Conservation (phyloP, 1,139 yeast genomes). For the Casaregolazyma suthepensis region DNA sequence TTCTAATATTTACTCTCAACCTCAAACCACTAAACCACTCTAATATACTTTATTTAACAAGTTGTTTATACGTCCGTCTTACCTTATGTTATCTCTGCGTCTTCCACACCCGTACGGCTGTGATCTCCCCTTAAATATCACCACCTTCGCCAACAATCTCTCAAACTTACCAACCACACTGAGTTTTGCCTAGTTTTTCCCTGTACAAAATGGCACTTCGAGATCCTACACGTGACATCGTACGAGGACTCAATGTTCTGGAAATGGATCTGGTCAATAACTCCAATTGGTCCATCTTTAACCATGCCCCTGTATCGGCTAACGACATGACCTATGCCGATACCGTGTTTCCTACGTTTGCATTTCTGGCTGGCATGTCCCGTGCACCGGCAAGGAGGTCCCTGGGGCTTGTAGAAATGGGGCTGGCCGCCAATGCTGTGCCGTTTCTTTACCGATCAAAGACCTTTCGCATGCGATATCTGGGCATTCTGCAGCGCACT, state of each 20-base stretch:
- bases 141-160: not conserved
- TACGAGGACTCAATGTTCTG: constrained; percentile 33
- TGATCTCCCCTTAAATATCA: not conserved
- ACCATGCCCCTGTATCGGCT: constrained; percentile 29
- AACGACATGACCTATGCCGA: constrained; percentile 32
- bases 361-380: constrained; percentile 33
- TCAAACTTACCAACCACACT: not conserved
- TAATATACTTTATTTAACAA: too few relatives aligned
- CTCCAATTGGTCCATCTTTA: constrained; percentile 20
- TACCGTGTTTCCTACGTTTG: constrained; percentile 35
- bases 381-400: constrained; percentile 22
- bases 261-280: constrained; percentile 34
- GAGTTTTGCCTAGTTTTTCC: not conserved
- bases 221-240: constrained; percentile 29
- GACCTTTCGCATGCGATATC: constrained; percentile 24
- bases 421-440: constrained; percentile 30
- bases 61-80: too few relatives aligned
- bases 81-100: not conserved
- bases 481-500: constrained; percentile 35
- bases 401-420: constrained; percentile 31
- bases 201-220: constrained; percentile 15
- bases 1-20: too few relatives aligned
- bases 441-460: constrained; percentile 15
- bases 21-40: too few relatives aligned
- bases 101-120: not conserved